Conservation (phyloP, 768 basidiomycete species). For the Tubosaeta brunneosetosa region DNA sequence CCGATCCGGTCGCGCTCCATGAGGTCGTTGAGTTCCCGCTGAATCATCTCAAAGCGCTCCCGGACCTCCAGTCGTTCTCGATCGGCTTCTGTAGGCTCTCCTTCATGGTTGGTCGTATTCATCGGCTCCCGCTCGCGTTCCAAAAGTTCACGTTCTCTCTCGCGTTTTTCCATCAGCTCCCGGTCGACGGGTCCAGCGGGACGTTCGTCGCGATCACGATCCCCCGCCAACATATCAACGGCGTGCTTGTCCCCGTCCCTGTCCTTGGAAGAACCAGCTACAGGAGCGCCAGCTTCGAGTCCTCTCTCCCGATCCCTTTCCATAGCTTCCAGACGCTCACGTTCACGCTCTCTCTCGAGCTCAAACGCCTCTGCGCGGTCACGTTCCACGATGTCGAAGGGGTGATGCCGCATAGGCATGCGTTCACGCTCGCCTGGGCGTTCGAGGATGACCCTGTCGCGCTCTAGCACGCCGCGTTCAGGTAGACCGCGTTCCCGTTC, state of each 20-base stretch:
- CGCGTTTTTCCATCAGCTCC: conserved; percentile 20
- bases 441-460: conserved; percentile 20
- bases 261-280: conserved; percentile 15
- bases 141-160: conserved; percentile 26
- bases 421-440: conserved; percentile 26
- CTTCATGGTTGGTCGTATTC: conserved; percentile 14
- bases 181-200: conserved; percentile 19
- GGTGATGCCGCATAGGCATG: conserved; percentile 17
- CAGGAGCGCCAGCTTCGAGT: conserved; percentile 13
- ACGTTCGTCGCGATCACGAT: conserved; percentile 23
- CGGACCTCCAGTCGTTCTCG: conserved; percentile 24
- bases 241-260: conserved; percentile 21
- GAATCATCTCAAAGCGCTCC: conserved; percentile 29
- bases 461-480: conserved; percentile 18
- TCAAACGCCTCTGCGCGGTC: conserved; percentile 29
- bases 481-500: conserved; percentile 20
- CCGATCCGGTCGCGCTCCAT: conserved; percentile 28
- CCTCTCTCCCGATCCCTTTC: conserved; percentile 30
- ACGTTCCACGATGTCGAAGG: conserved; percentile 20
- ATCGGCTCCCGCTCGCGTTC: conserved; percentile 23
- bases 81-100: conserved; percentile 20
- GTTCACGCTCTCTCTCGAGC: conserved; percentile 33
- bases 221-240: conserved; percentile 12
- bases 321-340: conserved; percentile 21
- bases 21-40: conserved; percentile 31